Percentiles rank a stretch among this genome's conserved stretches.
These are phyloP conservation scores for Fennellomyces sp. DNA, from an alignment of 371 early-diverging fungal genomes.

Conservation along the genomic window DNA sequence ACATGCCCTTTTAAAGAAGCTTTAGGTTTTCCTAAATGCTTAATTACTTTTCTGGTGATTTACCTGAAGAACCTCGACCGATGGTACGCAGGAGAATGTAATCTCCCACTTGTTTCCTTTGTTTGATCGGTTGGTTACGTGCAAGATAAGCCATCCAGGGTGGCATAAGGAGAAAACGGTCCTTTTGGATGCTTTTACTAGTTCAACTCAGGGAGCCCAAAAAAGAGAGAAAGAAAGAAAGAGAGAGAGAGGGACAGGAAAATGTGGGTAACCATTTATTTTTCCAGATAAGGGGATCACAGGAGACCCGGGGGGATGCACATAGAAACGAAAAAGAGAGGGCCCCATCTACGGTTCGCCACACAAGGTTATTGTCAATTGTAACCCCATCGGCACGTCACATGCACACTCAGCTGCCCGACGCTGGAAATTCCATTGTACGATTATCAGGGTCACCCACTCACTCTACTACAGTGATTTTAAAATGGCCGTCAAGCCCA, in stretches of 20 bases:
- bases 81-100: conserved; percentile 33
- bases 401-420: background rate
- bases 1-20: conserved; percentile 30
- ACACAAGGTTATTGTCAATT: too few relatives aligned
- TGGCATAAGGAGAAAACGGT: background rate
- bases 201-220: background rate
- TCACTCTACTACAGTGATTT: conserved; percentile 1
- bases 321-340: too few relatives aligned
- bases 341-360: too few relatives aligned
- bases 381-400: too few relatives aligned
- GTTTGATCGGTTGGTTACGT: background rate
- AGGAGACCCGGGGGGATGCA: too few relatives aligned
- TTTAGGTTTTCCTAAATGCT: background rate
- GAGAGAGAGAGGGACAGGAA: conserved; percentile 3
- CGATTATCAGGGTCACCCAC: background rate
- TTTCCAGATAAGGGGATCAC: too few relatives aligned
- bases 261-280: too few relatives aligned
- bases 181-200: background rate
- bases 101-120: conserved; percentile 28
- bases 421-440: conserved; percentile 4
- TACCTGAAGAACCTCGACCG: conserved; percentile 48
- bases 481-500: conserved; percentile 17
- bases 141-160: conserved; percentile 5
- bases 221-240: background rate
- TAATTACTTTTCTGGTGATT: background rate